Conservation (phyloP, 2,329 filamentous ascomycete species). For the Xylariaceae sp. region DNA sequence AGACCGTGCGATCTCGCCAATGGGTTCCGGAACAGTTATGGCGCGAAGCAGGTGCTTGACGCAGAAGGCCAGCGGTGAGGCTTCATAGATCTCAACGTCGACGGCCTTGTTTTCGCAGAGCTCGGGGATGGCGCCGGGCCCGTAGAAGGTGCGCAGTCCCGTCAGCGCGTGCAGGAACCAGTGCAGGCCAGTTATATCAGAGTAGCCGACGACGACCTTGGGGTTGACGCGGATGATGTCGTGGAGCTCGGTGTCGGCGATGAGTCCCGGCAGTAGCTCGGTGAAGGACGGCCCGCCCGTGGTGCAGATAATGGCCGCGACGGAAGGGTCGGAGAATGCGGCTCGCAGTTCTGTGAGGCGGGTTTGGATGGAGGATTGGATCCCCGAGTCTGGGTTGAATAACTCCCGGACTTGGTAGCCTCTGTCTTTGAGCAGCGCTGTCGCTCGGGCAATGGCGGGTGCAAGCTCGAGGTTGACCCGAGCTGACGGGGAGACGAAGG, state of each 20-base stretch:
- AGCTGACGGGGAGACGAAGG: too few species aligned
- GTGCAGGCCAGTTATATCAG: constrained; percentile 38
- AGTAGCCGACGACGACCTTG: constrained; percentile 39
- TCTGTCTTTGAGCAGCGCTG: too few species aligned
- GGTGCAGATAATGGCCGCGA: constrained; percentile 35
- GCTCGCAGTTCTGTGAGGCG: constrained; percentile 33
- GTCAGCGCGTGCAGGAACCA: constrained; percentile 35
- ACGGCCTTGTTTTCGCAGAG: constrained; percentile 27
- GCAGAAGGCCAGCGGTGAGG: constrained; percentile 27
- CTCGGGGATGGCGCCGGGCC: constrained; percentile 35
- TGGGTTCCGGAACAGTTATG: constrained; percentile 20
- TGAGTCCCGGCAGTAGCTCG: constrained; percentile 34
- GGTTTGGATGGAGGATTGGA: constrained; percentile 32
- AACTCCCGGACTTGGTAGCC: too few species aligned
- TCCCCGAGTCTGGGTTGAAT: too few species aligned
- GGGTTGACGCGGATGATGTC: constrained; percentile 29
- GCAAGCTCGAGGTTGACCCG: too few species aligned
- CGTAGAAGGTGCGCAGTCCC: constrained; percentile 40
- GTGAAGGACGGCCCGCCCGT: constrained; percentile 35
- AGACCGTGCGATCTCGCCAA: too few species aligned
- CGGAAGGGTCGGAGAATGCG: constrained; percentile 31
- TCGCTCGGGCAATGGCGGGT: too few species aligned
- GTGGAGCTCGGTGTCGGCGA: constrained; percentile 32
- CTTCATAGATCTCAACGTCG: constrained; percentile 19
- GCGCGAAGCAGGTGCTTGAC: constrained; percentile 29